These are phyloP conservation scores for Ulota crispa DNA, from an alignment of 225 moss, liverwort and hornwort species.

Conservation along the genomic window DNA sequence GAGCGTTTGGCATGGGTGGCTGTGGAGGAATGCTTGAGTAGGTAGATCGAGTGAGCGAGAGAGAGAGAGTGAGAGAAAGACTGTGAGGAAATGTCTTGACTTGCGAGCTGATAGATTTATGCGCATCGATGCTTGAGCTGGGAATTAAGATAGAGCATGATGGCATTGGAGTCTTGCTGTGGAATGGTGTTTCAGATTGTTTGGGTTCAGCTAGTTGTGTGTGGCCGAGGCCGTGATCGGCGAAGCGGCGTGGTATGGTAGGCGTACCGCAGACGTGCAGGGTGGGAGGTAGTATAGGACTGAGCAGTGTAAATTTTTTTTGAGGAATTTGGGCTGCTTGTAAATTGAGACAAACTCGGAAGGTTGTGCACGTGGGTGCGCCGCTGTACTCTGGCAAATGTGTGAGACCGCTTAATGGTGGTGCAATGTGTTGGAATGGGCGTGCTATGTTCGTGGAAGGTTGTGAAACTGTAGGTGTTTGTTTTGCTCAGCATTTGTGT, in stretches of 20 bases:
- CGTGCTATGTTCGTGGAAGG: conserved; percentile 11
- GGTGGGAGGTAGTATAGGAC: conserved; percentile 19
- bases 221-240: conserved; percentile 27
- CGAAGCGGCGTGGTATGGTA: conserved; percentile 21
- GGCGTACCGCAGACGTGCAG: conserved; percentile 12
- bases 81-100: conserved; percentile 13
- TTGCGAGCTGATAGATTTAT: conserved; percentile 21
- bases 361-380: conserved; percentile 44
- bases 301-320: conserved; percentile 25
- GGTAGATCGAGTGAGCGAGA: background rate
- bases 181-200: conserved; percentile 27
- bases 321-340: conserved; percentile 44
- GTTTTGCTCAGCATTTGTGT: background rate
- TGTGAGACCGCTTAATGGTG: conserved; percentile 16
- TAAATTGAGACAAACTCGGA: conserved; percentile 44
- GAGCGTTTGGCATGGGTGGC: conserved; percentile 29
- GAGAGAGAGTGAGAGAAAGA: conserved; percentile 5
- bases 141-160: conserved; percentile 23
- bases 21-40: conserved; percentile 25
- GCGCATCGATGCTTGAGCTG: conserved; percentile 8
- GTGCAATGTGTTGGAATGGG: conserved; percentile 20
- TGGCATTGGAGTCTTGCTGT: conserved; percentile 29
- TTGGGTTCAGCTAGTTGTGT: conserved; percentile 19
- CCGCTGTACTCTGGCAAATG: conserved; percentile 22
- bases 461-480: background rate